phyloP scores from a whole-genome alignment of 2,329 filamentous ascomycete species.

The Monosporascus sp. region DNA sequence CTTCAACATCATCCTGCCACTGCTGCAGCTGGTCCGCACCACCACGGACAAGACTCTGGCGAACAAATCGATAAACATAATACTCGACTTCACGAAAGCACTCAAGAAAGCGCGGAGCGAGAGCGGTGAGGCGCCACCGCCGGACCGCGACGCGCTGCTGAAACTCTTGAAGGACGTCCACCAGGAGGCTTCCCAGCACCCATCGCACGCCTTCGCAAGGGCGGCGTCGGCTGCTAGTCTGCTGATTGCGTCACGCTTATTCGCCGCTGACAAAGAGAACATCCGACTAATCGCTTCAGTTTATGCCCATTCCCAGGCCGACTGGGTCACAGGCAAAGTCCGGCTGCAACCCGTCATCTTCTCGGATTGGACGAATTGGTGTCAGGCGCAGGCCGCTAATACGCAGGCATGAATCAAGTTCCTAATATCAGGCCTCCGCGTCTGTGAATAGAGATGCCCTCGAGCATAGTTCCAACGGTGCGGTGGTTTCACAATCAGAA shows the following conservation, averaged over 20 bases:
- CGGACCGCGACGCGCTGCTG: conserved; percentile 42
- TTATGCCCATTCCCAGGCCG: conserved; percentile 59
- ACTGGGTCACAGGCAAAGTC: conserved; percentile 54
- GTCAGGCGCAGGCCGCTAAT: conserved; percentile 41
- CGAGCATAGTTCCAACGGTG: too few relatives aligned
- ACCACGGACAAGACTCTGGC: conserved; percentile 72
- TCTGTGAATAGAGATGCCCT: too few relatives aligned
- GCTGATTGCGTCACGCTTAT: conserved; percentile 59
- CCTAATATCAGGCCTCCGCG: too few relatives aligned
- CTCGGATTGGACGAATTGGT: conserved; percentile 72
- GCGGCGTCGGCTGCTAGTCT: conserved; percentile 71
- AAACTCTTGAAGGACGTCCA: conserved; percentile 64
- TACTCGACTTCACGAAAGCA: conserved; percentile 67
- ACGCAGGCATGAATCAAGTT: conserved; percentile 1
- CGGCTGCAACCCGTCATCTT: conserved; percentile 64
- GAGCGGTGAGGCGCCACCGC: conserved; percentile 37
- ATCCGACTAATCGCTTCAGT: conserved; percentile 54
- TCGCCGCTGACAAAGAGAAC: conserved; percentile 46
- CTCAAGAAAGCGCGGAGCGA: conserved; percentile 50
- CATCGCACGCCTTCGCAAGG: conserved; percentile 65
- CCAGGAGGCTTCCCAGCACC: conserved; percentile 56
- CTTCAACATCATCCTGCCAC: conserved; percentile 67
- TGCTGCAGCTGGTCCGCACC: conserved; percentile 71
- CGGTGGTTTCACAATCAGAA: too few relatives aligned
- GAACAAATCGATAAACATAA: conserved; percentile 66